Evolutionary conservation across 805 yeast genomes (phyloP).

Genomic region (Candida namnaoensis): DNA sequence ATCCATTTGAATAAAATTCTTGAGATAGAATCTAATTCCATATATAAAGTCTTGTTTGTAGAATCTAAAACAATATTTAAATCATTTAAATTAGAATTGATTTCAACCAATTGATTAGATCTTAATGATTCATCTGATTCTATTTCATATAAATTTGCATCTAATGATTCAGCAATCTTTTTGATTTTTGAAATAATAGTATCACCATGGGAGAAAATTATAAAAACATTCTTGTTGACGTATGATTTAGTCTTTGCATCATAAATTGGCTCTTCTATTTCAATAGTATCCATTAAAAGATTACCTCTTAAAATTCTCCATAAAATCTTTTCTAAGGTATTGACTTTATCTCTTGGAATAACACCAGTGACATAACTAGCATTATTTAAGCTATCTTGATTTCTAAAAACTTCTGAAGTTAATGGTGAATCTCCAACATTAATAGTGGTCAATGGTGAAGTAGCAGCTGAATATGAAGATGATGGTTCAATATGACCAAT

Average conservation of each 20-base stretch:
- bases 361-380: slow-evolving; percentile 53
- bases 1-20: slow-evolving; percentile 72
- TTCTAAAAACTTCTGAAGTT: slow-evolving; percentile 13
- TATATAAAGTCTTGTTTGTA: slow-evolving; percentile 58
- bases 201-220: slow-evolving; percentile 88
- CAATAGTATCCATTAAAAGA: slow-evolving; percentile 65
- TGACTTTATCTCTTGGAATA: slow-evolving; percentile 61
- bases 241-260: slow-evolving; percentile 49
- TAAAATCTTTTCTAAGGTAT: slow-evolving; percentile 67
- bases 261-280: slow-evolving; percentile 59
- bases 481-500: slow-evolving; percentile 15
- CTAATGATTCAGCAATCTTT: slow-evolving; percentile 84
- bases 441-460: slow-evolving; percentile 24
- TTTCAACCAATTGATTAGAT: slow-evolving; percentile 24
- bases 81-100: slow-evolving; percentile 39
- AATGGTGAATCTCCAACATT: slow-evolving; percentile 7
- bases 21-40: slow-evolving; percentile 76
- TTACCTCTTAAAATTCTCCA: slow-evolving; percentile 96
- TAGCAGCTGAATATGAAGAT: slow-evolving; percentile 26
- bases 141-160: slow-evolving; percentile 61
- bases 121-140: slow-evolving; percentile 9
- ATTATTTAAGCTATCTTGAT: slow-evolving; percentile 4
- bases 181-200: slow-evolving; percentile 62
- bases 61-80: slow-evolving; percentile 52
- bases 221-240: slow-evolving; percentile 72